phyloP scores from a whole-genome alignment of 495 filamentous ascomycete genomes.

The Trichocladium uniseriatum region DNA sequence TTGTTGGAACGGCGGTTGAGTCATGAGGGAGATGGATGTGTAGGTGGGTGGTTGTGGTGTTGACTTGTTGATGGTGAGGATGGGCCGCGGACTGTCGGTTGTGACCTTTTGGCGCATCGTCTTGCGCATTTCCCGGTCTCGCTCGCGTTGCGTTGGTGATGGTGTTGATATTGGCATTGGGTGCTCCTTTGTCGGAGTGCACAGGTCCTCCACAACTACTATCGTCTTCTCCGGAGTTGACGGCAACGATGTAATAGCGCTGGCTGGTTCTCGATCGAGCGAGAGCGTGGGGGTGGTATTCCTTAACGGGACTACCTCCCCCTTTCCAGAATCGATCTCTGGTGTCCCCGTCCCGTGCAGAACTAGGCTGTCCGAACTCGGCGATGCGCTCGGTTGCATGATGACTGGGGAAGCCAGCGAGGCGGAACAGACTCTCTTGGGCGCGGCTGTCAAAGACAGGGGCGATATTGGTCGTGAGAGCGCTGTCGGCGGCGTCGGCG shows the following conservation, averaged over 20 bases:
- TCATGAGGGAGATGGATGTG: conserved; percentile 16
- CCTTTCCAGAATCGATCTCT: neutral
- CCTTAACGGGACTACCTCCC: neutral
- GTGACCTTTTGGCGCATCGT: conserved; percentile 15
- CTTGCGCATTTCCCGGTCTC: conserved; percentile 18
- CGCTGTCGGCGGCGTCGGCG: neutral
- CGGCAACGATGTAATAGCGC: conserved; percentile 21
- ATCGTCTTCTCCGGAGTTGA: conserved; percentile 5
- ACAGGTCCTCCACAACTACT: neutral
- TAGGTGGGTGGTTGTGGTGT: conserved; percentile 6
- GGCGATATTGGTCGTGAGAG: conserved; percentile 11
- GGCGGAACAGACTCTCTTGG: conserved; percentile 15
- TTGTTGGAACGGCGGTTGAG: neutral
- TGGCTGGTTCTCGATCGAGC: conserved; percentile 4
- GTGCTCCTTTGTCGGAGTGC: too few relatives aligned
- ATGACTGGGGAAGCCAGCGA: conserved; percentile 26
- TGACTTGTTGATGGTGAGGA: too few relatives aligned
- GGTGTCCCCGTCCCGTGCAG: neutral
- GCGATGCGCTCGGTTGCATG: conserved; percentile 28
- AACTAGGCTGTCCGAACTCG: conserved; percentile 23
- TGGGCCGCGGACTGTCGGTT: too few relatives aligned
- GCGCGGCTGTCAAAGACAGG: conserved; percentile 4
- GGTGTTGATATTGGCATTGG: neutral
- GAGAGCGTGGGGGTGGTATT: neutral
- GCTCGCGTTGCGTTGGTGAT: neutral